Evolutionary conservation across 2,329 filamentous ascomycete species (phyloP).

Genomic region (Pestalotiopsis sp.): DNA sequence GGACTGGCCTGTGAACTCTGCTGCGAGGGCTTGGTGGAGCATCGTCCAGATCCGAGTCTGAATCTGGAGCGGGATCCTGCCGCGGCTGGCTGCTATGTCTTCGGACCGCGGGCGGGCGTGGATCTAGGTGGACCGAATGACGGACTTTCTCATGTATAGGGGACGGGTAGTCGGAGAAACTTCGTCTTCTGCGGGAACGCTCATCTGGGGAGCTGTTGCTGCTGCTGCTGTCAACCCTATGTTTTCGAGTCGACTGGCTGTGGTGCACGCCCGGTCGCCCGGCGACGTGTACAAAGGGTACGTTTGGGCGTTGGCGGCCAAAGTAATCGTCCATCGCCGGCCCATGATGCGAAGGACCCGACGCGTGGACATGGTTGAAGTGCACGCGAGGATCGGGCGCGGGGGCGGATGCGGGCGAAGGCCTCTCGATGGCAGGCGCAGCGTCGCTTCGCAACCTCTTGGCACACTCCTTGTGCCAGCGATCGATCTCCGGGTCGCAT

Average conservation of each 20-base stretch:
- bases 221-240: conserved; percentile 28
- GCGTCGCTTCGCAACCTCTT: conserved; percentile 68
- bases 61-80: conserved; percentile 21
- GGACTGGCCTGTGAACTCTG: conserved; percentile 9
- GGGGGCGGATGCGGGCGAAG: conserved; percentile 11
- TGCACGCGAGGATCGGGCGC: conserved; percentile 25
- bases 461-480: conserved; percentile 82
- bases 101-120: conserved; percentile 21
- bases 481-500: conserved; percentile 78
- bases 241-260: conserved; percentile 12
- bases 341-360: conserved; percentile 22
- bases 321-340: conserved; percentile 36
- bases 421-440: conserved; percentile 36
- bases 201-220: conserved; percentile 41
- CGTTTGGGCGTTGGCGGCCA: conserved; percentile 35
- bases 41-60: conserved; percentile 25
- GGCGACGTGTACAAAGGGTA: conserved; percentile 27
- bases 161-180: conserved; percentile 52
- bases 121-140: conserved; percentile 21
- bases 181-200: conserved; percentile 45
- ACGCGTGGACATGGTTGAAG: conserved; percentile 31
- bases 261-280: conserved; percentile 17
- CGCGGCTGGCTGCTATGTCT: conserved; percentile 30
- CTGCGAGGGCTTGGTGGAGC: conserved; percentile 15
- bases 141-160: conserved; percentile 31